Evolutionary conservation across 495 filamentous ascomycete species (phyloP), one percentile per base, ranked within the genome.

Genomic region (Cairneyella variabilis): DNA sequence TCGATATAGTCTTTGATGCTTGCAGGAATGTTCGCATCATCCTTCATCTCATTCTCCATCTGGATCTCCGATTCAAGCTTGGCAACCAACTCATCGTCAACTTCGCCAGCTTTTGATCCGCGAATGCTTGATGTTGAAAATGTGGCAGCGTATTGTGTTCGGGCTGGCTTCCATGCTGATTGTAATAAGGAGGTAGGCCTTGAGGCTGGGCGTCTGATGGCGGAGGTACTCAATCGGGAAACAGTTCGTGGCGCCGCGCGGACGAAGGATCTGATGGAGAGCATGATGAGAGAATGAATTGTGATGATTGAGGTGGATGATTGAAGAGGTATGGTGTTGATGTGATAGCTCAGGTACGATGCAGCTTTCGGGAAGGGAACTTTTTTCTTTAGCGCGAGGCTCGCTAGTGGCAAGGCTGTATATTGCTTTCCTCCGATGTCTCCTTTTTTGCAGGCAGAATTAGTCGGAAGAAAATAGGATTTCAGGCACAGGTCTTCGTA

Each of bases 1-100:
- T 88, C 79, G 14, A 91, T 68, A 68, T 84, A 92, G 61, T 88
- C 84, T 66, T 83, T 80, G 60, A 92, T 72, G 65, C 75, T 82
- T 12, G 74, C 66, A 25, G 86, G 82, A 48, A 80, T 56, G 26
- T 80, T 71, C 50, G 83, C 79, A 50, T 71, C 68, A 43, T 82
- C 78, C 66, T 80, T 76, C 67, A 80, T 69, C 48, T 75, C 69
- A 38, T 67, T 63, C 70, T 86, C 85, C 48, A 86, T 75, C 57
- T 83, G 71, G 56, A 91, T 75, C 77, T 97, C 88, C 61, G 78
- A 82, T 67, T 84, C 71, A 61, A 91, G 77, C 82, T 95, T 90
- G 53, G 83, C 72, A 60, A 83, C 75, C 68, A 95, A 80, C 69
- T 88, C 79, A 69, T 79, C 71, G 74, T 90, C 80, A 71, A 83